Evolutionary conservation across 192 early-diverging fungal species (phyloP).

Genomic region (Coemansia sp.): DNA sequence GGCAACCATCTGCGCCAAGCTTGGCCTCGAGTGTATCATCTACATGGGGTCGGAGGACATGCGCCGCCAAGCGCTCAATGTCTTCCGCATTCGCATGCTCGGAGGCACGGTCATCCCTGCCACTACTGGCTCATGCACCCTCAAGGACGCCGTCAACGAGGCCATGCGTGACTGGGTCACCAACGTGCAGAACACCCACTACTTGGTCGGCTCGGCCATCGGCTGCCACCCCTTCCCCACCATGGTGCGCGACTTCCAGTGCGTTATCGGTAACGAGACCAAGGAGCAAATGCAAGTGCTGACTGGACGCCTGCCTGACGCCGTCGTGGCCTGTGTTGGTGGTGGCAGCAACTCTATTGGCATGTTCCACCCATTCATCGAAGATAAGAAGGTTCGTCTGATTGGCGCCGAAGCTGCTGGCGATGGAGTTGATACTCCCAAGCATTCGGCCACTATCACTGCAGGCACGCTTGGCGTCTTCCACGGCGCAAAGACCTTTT

Average conservation of each 20-base stretch:
- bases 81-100: constrained; percentile 92
- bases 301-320: constrained; percentile 84
- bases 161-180: constrained; percentile 99
- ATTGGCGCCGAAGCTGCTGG: constrained; percentile 96
- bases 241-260: constrained; percentile 97
- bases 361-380: constrained; percentile 92
- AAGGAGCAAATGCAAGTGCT: constrained; percentile 80
- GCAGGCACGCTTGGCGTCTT: constrained; percentile 88
- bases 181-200: constrained; percentile 91
- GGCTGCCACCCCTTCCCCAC: constrained; percentile 97
- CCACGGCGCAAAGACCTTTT: constrained; percentile 93
- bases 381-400: constrained; percentile 81
- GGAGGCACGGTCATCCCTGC: constrained; percentile 92
- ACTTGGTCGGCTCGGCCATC: constrained; percentile 95
- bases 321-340: constrained; percentile 94
- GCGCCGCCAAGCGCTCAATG: constrained; percentile 89
- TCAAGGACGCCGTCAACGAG: constrained; percentile 99
- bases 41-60: constrained; percentile 99
- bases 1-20: constrained; percentile 97
- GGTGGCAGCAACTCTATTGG: constrained; percentile 98
- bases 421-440: constrained; percentile 80
- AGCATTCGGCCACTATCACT: constrained; percentile 89
- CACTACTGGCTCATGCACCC: constrained; percentile 70
- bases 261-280: constrained; percentile 92
- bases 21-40: constrained; percentile 92